These are phyloP conservation scores for Penicillium odoratum DNA, from an alignment of 495 filamentous ascomycete species.

Conservation along the genomic window DNA sequence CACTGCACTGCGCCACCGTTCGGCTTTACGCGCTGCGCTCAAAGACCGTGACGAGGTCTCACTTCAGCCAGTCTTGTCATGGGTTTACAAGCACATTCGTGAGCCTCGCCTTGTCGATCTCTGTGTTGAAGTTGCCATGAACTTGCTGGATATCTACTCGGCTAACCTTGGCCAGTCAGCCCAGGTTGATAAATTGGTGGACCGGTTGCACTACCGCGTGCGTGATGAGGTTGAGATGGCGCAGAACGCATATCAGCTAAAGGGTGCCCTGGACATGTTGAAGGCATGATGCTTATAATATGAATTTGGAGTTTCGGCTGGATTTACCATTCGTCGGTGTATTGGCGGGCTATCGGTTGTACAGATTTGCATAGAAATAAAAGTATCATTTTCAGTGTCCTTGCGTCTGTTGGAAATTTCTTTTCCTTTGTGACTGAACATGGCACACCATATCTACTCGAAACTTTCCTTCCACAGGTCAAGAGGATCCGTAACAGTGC, in stretches of 20 bases:
- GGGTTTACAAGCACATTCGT: conserved; percentile 74
- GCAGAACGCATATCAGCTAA: conserved; percentile 73
- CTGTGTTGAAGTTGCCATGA: conserved; percentile 74
- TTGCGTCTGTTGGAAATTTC: background rate
- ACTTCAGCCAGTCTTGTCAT: conserved; percentile 78
- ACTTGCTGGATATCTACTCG: conserved; percentile 84
- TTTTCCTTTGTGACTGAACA: too few species aligned
- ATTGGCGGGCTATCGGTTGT: conserved; percentile 34
- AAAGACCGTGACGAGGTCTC: conserved; percentile 78
- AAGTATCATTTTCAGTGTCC: conserved; percentile 16
- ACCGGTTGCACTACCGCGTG: conserved; percentile 64
- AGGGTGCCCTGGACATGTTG: conserved; percentile 84
- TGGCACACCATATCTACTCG: too few species aligned
- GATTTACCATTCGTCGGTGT: conserved; percentile 26
- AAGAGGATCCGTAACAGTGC: too few species aligned
- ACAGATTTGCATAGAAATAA: conserved; percentile 37
- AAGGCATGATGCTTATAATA: conserved; percentile 25
- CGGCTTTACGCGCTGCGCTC: conserved; percentile 79
- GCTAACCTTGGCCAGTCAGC: conserved; percentile 72
- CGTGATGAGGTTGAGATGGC: conserved; percentile 75
- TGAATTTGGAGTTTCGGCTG: conserved; percentile 30
- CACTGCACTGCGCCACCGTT: conserved; percentile 81
- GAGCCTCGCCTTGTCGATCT: conserved; percentile 76
- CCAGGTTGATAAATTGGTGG: conserved; percentile 68
- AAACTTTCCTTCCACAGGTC: too few species aligned